phyloP scores from a whole-genome alignment of 2,329 filamentous ascomycete genomes.

The Fonsecaea erecta region DNA sequence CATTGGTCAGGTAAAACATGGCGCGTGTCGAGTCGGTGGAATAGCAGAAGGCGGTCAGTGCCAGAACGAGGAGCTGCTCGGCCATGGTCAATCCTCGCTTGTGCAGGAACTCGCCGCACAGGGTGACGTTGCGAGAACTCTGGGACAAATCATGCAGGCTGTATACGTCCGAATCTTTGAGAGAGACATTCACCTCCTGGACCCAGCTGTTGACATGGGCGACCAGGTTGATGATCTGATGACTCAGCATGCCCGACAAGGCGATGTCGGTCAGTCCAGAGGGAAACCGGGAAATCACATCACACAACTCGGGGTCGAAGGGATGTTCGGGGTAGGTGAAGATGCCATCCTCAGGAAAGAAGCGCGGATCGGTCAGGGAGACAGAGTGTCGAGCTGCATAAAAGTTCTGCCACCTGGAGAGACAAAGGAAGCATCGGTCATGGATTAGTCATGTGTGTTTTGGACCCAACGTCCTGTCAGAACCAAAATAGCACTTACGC shows the following conservation, averaged over 20 bases:
- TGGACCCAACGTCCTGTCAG: conserved; percentile 9
- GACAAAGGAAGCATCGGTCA: neutral
- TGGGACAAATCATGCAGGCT: conserved; percentile 17
- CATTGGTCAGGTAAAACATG: conserved; percentile 24
- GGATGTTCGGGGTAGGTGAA: conserved; percentile 28
- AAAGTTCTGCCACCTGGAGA: conserved; percentile 27
- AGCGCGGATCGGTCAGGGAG: neutral
- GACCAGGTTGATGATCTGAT: conserved; percentile 25
- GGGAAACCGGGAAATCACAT: conserved; percentile 15
- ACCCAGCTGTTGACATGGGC: conserved; percentile 21
- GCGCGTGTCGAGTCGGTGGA: conserved; percentile 23
- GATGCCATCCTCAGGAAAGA: conserved; percentile 21
- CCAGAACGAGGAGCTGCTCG: conserved; percentile 24
- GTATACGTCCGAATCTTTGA: conserved; percentile 18
- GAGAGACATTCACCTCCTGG: conserved; percentile 17
- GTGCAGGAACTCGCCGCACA: conserved; percentile 27
- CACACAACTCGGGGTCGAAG: conserved; percentile 25
- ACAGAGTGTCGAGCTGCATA: conserved; percentile 23
- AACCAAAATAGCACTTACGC: conserved; percentile 20
- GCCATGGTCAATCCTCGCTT: conserved; percentile 14
- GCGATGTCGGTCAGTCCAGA: conserved; percentile 21
- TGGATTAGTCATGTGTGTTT: conserved; percentile 20
- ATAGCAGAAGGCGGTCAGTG: conserved; percentile 24
- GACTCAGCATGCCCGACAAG: conserved; percentile 25
- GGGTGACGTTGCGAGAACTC: conserved; percentile 20